Conservation (phyloP, 2,329 filamentous ascomycete species). For the Apiospora sp. region DNA sequence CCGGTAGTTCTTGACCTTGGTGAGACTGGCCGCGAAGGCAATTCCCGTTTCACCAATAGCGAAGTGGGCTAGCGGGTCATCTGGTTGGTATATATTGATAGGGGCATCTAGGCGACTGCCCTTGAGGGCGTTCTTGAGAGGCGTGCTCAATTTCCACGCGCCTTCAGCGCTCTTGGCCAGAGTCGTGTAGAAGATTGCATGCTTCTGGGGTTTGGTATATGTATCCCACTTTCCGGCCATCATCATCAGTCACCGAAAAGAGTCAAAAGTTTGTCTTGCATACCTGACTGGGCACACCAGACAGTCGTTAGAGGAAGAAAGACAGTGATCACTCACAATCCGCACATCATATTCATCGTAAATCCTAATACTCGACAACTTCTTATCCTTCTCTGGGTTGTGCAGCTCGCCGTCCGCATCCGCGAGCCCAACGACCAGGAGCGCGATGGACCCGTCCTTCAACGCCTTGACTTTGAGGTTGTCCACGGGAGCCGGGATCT, state of each 20-base stretch:
- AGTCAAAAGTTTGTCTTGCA: not conserved
- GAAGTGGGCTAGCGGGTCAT: constrained; percentile 37
- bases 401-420: constrained; percentile 42
- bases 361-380: constrained; percentile 41
- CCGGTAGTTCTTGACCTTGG: constrained; percentile 29
- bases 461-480: constrained; percentile 46
- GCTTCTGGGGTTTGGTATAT: constrained; percentile 41
- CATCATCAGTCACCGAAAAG: constrained; percentile 7
- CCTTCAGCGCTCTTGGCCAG: constrained; percentile 38
- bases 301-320: not conserved
- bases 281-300: too few relatives aligned
- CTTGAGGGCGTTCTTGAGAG: constrained; percentile 45
- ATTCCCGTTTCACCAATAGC: constrained; percentile 47
- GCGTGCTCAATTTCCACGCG: constrained; percentile 41
- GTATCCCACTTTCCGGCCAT: constrained; percentile 41
- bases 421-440: constrained; percentile 46
- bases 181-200: constrained; percentile 49
- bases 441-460: constrained; percentile 44
- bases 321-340: constrained; percentile 38
- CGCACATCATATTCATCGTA: constrained; percentile 46
- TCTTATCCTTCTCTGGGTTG: constrained; percentile 40
- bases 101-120: constrained; percentile 44
- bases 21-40: constrained; percentile 42
- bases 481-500: constrained; percentile 44
- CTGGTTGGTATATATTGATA: constrained; percentile 36